phyloP scores from a whole-genome alignment of 257 asterid species.

The Galeopsis tetrahit region DNA sequence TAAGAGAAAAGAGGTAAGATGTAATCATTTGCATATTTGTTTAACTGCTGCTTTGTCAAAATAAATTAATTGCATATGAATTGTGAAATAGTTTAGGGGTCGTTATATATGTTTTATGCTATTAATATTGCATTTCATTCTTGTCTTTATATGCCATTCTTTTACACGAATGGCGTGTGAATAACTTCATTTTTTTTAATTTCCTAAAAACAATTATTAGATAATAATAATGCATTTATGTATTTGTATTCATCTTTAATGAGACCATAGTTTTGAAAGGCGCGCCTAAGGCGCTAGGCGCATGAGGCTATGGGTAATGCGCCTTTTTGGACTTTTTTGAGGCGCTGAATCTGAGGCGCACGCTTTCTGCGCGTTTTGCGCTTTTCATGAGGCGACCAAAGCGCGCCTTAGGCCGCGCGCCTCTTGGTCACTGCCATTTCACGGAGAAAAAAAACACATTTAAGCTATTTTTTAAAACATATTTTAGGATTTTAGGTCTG shows the following conservation, averaged over 20 bases:
- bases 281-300: no score
- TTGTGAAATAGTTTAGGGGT: background rate
- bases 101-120: slow-evolving; percentile 7
- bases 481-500: no score
- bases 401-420: no score
- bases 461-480: no score
- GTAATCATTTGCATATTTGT: slow-evolving; percentile 12
- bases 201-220: background rate
- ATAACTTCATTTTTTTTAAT: background rate
- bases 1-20: slow-evolving; percentile 77
- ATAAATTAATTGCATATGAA: slow-evolving; percentile 8
- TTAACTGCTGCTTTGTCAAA: slow-evolving; percentile 13
- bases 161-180: background rate
- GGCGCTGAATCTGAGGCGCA: no score
- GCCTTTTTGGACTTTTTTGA: no score
- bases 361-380: no score
- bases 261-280: background rate
- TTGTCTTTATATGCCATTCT: background rate
- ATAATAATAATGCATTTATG: background rate
- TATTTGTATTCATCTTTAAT: background rate
- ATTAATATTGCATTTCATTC: background rate
- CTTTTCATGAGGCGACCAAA: no score
- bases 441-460: no score
- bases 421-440: no score
- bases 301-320: no score